Evolutionary conservation across 2,329 filamentous ascomycete genomes (phyloP).

Genomic region (Basipetospora chlamydospora): DNA sequence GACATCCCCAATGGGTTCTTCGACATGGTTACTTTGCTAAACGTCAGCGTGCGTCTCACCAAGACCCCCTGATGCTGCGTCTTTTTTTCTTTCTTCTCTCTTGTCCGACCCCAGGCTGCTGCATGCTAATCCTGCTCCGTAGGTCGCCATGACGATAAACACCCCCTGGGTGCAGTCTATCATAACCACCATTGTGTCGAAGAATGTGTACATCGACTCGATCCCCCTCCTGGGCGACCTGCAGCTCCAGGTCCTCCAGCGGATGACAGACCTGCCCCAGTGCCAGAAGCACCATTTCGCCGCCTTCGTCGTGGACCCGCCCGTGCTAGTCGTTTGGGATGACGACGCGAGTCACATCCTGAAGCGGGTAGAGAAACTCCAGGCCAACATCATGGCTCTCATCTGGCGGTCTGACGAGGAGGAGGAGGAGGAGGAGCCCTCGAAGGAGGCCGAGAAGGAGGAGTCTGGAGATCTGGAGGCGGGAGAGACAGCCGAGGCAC

Average conservation of each 20-base stretch:
- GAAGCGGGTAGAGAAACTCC: slow-evolving; percentile 33
- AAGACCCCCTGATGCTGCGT: too few species aligned
- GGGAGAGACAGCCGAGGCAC: slow-evolving; percentile 20
- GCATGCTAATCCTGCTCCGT: too few species aligned
- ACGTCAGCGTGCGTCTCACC: slow-evolving; percentile 32
- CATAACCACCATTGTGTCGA: slow-evolving; percentile 28
- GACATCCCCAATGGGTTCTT: slow-evolving; percentile 32
- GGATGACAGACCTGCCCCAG: slow-evolving; percentile 37
- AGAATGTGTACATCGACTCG: slow-evolving; percentile 24
- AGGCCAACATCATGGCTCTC: slow-evolving; percentile 38
- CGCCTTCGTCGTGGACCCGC: slow-evolving; percentile 46
- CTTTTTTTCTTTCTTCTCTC: too few species aligned
- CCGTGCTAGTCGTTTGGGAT: slow-evolving; percentile 48
- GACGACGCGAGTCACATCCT: slow-evolving; percentile 43
- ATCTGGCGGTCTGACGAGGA: slow-evolving; percentile 37
- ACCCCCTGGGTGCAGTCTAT: slow-evolving; percentile 49
- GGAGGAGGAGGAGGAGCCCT: slow-evolving; percentile 23
- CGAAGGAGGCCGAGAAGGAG: slow-evolving; percentile 20
- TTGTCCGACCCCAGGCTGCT: too few species aligned
- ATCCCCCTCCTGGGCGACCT: slow-evolving; percentile 44
- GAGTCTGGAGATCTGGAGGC: slow-evolving; percentile 33
- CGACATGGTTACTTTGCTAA: slow-evolving; percentile 24
- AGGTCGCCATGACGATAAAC: slow-evolving; percentile 55
- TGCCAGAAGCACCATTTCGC: slow-evolving; percentile 53
- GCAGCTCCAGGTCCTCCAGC: slow-evolving; percentile 46